Evolutionary conservation across 169 alveolate genomes (phyloP).

Genomic region (Plasmodium billcollinsi): DNA sequence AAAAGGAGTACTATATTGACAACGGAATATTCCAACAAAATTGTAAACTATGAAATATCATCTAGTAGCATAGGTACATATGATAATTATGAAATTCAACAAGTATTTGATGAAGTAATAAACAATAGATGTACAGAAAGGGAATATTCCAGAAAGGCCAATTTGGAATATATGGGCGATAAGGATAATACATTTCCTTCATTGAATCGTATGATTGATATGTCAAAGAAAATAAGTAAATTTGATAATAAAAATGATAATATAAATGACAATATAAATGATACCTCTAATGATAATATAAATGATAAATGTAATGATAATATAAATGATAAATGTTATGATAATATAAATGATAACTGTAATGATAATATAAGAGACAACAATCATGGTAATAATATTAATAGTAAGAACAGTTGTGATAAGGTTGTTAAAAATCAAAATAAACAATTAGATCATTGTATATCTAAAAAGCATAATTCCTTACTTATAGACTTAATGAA

Average conservation of each 20-base stretch:
- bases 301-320: no score
- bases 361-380: no score
- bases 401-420: constrained; percentile 44
- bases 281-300: no score
- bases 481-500: constrained; percentile 23
- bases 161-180: no score
- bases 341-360: no score
- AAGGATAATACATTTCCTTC: no score
- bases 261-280: no score
- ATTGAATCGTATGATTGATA: no score
- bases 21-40: constrained; percentile 26
- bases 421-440: neutral
- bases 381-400: neutral
- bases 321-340: no score
- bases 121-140: constrained; percentile 18
- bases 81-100: constrained; percentile 42
- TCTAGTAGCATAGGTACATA: constrained; percentile 51
- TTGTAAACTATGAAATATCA: constrained; percentile 18
- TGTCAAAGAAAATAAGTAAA: no score
- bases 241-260: no score
- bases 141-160: no score
- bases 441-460: constrained; percentile 7
- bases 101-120: constrained; percentile 40
- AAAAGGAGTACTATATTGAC: neutral
- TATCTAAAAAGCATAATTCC: constrained; percentile 26